Base-by-base conservation (phyloP, 352 stramenopile species). In the Phytophthora colocasiae region DNA sequence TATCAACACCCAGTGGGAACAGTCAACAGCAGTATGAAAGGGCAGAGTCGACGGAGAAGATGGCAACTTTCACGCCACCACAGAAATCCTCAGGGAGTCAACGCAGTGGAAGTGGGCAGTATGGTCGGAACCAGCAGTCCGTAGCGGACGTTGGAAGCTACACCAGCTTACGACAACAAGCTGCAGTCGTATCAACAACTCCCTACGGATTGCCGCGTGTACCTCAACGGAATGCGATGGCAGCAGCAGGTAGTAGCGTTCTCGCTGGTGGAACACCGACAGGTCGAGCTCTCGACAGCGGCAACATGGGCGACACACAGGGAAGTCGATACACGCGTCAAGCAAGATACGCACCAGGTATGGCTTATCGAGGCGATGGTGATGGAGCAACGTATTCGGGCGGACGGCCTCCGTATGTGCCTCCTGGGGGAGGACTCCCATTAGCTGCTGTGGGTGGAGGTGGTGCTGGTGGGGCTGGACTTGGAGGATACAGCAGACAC, bases 251-350 rank as follows among this genome's bases (percentile, higher is more conserved):
- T 0, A 93, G 81, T 58, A 92, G 80, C 39, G 51, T 95, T 17
- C 69, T 93, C 3, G 63, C 69, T 10, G 83, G 84, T 1, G 78
- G 83, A 24, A 90, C 81, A 6, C 77, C 85, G 5, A 85, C 76
- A 14, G 84, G 77, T 26, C 69, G 77, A 27, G 77, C 54, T 15
- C 51, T 87, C 6, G 86, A 92, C 38, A 91, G 73, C 43, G 77
- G 66, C 19, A 78, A 73, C 26, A 38, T 85, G 39, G 71, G 58
- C 26, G 83, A 88, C 38, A 64, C 71, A 1, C 76, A 81, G 44
- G 82, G 84, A 19, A 94, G 82, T 73, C 80, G 87, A 34, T 96
- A 96, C 68, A 87, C 83, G 14, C 75, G 85, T 9, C 84, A 93
- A 81, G 84, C 87, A 56, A 75, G 86, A 54, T 93, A 96, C 53